Base-by-base conservation (phyloP, 2,329 filamentous ascomycete genomes). In the Fusarium chlamydosporum region DNA sequence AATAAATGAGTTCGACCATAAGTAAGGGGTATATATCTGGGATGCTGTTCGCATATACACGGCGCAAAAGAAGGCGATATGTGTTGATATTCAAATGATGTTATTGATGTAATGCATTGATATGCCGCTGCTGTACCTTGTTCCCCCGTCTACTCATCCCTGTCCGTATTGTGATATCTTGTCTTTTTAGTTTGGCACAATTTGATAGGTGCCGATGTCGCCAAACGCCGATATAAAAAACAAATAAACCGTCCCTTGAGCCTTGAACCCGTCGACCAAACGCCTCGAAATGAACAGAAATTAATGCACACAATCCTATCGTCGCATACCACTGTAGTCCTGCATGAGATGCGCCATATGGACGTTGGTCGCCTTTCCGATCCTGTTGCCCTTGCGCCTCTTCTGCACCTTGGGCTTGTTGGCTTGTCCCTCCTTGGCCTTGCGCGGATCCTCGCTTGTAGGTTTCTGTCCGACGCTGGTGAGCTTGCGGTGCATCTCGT, bases 271-370 rank as follows among this genome's bases (percentile, higher is more conserved):
- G 31, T 65, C 37, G 37, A 55, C 42, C 40, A 34, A 70, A 70
- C 66, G 66, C 66, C 61, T 37, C 23, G 34, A 42, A 67, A 57
- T 45, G 31, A 61, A 59, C 15, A 40, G 15, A 51, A 43, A 47
- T 56, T 26, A 45, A 52, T 50, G 37, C n/a, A 29, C 41, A 41
- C 31, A 40, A 47, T 29, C 45, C 78, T 72, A 84, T 61, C 82
- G 76, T 72, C 83, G 81, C 71, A 82, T 75, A 54, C 82, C 78
- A 66, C 82, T 85, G 75, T 84, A 94, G 76, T 95, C 92, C 81
- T 93, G 90, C 76, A 97, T 84, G 62, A 97, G 86, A 68, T 91
- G 89, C 72, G 86, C 85, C 93, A 97, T 96, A 78, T 97, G 94
- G 29, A 89, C 89, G 77, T 97, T 97, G 27, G 93, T 96, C 58